These are phyloP conservation scores for Pistacia vera DNA, from an alignment of 345 rosid species.

Conservation along the genomic window DNA sequence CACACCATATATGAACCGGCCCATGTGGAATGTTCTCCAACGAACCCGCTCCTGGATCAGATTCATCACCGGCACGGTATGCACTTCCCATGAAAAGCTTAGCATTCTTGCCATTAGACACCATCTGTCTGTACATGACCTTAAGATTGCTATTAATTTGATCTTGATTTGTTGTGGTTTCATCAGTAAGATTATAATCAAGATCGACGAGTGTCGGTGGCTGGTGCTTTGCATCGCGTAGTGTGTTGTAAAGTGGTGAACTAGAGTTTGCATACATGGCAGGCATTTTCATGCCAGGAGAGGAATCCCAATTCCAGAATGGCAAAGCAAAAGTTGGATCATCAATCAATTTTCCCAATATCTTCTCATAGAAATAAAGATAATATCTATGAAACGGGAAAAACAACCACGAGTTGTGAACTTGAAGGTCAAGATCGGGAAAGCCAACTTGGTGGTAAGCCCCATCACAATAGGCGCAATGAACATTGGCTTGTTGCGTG, in stretches of 20 bases:
- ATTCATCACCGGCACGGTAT: conserved; percentile 55
- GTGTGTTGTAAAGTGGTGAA: conserved; percentile 44
- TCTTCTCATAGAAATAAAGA: conserved; percentile 55
- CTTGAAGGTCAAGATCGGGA: conserved; percentile 50
- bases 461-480: conserved; percentile 68
- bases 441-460: conserved; percentile 60
- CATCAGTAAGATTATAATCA: conserved; percentile 38
- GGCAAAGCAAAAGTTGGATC: conserved; percentile 64
- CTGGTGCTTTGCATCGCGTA: conserved; percentile 41
- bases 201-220: conserved; percentile 47
- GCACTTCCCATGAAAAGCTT: conserved; percentile 49
- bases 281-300: conserved; percentile 60
- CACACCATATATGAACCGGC: conserved; percentile 51
- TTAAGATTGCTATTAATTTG: conserved; percentile 43
- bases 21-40: conserved; percentile 61
- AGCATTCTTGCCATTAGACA: conserved; percentile 46
- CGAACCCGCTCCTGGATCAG: conserved; percentile 53
- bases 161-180: conserved; percentile 7
- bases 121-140: conserved; percentile 68
- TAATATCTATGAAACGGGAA: conserved; percentile 62
- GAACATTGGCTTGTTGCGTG: conserved; percentile 56
- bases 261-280: conserved; percentile 38
- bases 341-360: conserved; percentile 51
- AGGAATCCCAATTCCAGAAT: conserved; percentile 69
- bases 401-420: conserved; percentile 65